A percentile compares a stretch with the other conserved stretches of the same genome.
phyloP scores from a whole-genome alignment of 192 early-diverging fungal genomes.

The Lobosporangium transversale region DNA sequence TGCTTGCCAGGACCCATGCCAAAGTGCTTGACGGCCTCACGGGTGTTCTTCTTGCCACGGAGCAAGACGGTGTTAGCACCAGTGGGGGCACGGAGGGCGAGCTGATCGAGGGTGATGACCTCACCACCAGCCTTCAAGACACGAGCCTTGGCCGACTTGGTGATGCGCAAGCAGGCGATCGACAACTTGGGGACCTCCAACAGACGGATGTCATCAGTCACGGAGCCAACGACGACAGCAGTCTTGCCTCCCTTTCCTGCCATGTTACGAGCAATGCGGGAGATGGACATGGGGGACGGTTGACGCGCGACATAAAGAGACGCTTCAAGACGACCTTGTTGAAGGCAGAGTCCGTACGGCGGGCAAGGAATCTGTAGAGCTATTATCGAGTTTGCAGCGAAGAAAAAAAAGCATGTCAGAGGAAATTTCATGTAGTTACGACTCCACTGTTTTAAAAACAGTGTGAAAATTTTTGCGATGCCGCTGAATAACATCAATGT shows the following conservation, averaged over 20 bases:
- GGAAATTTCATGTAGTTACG: too few relatives aligned
- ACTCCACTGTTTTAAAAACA: too few relatives aligned
- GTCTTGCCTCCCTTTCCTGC: conserved; percentile 82
- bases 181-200: conserved; percentile 92
- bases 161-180: conserved; percentile 94
- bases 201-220: conserved; percentile 96
- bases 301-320: conserved; percentile 97
- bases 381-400: too few relatives aligned
- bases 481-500: too few relatives aligned
- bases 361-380: conserved; percentile 99
- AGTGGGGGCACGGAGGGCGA: conserved; percentile 97
- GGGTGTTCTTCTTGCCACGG: conserved; percentile 93
- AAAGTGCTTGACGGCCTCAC: conserved; percentile 99
- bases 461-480: too few relatives aligned
- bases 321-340: conserved; percentile 99
- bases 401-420: too few relatives aligned
- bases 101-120: conserved; percentile 97
- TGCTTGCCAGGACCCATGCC: conserved; percentile 68
- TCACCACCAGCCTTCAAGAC: conserved; percentile 99
- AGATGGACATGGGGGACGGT: conserved; percentile 96
- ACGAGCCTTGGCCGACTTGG: conserved; percentile 95
- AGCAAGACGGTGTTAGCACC: conserved; percentile 95
- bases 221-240: conserved; percentile 95
- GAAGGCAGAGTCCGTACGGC: conserved; percentile 98
- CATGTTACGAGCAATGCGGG: conserved; percentile 84